Base-by-base conservation (phyloP, 768 basidiomycete genomes). In the Lepiota brunneoincarnata region DNA sequence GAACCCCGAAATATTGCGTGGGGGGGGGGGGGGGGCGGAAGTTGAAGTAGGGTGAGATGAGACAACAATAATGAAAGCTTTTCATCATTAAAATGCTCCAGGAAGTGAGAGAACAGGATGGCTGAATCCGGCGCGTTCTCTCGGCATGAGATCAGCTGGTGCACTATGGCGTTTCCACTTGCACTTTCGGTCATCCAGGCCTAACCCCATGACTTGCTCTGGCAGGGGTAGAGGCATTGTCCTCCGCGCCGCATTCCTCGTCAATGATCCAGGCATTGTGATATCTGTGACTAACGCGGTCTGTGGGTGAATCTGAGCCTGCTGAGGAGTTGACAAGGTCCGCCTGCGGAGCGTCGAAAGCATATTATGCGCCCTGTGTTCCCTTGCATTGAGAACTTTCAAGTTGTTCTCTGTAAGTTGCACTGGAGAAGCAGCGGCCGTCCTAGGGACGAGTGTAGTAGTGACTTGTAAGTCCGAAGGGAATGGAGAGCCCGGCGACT, bases 281-380 rank as follows among this genome's bases (percentile, higher is more conserved):
- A 34, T 39, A 10, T 44, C 51, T 37, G 31, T 6, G 28, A 42
- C n/a, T n/a, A 41, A 48, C n/a, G 46, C 35, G 23, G 54, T 48
- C 42, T 56, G 60, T 26, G 56, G 56, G 31, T 31, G 31, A 31
- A 31, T 31, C 31, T 31, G 31, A 36, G 50, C 31, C 45, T 67
- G 64, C 35, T 64, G 55, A 24, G 72, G 73, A n/a, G 69, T 68
- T 10, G 75, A 71, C 46, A 74, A 55, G 5, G 77, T 82, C 61
- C 86, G 80, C 49, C 83, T 79, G 59, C 75, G 73, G 58, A 91
- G 74, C 15, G 81, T 81, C 26, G 74, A 76, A 49, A 88, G 75
- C 88, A 91, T 87, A 61, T 82, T 76, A 50, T 77, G 75, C 5
- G 84, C 79, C 40, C 75, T 80, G 61, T 78, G 73, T 56, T 78